These are phyloP conservation scores for Blastobotrys elegans DNA, from an alignment of 1,139 yeast genomes.

Conservation along the genomic window DNA sequence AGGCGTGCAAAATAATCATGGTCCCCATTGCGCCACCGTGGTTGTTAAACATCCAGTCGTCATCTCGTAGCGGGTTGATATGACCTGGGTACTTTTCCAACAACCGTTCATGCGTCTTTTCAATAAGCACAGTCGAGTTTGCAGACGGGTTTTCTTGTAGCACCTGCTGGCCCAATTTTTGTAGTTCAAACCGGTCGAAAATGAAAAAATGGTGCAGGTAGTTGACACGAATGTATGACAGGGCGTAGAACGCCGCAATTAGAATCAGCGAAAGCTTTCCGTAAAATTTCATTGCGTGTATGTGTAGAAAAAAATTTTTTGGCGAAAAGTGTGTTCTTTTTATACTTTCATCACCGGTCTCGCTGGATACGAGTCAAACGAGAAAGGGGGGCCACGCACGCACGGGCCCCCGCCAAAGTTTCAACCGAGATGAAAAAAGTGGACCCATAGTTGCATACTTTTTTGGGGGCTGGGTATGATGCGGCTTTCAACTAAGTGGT, in stretches of 20 bases:
- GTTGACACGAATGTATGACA: constrained; percentile 22
- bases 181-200: constrained; percentile 49
- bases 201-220: constrained; percentile 57
- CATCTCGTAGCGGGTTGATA: constrained; percentile 63
- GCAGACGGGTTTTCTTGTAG: constrained; percentile 39
- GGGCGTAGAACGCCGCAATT: constrained; percentile 16
- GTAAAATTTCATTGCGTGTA: constrained; percentile 11
- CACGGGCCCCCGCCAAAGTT: no score
- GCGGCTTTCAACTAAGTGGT: no score
- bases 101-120: constrained; percentile 55
- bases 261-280: constrained; percentile 9
- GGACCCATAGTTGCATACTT: no score
- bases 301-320: no score
- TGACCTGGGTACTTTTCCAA: constrained; percentile 61
- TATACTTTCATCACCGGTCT: not conserved
- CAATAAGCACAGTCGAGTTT: constrained; percentile 56
- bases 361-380: not conserved
- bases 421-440: no score
- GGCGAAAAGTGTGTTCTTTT: no score
- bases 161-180: constrained; percentile 43
- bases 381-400: no score
- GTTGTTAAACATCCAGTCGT: constrained; percentile 93
- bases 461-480: no score
- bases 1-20: constrained; percentile 92
- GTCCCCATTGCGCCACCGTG: constrained; percentile 99